Percentiles rank a stretch among this genome's conserved stretches.
These are phyloP conservation scores for Royoungia palumana DNA, from an alignment of 768 basidiomycete species.

Conservation along the genomic window DNA sequence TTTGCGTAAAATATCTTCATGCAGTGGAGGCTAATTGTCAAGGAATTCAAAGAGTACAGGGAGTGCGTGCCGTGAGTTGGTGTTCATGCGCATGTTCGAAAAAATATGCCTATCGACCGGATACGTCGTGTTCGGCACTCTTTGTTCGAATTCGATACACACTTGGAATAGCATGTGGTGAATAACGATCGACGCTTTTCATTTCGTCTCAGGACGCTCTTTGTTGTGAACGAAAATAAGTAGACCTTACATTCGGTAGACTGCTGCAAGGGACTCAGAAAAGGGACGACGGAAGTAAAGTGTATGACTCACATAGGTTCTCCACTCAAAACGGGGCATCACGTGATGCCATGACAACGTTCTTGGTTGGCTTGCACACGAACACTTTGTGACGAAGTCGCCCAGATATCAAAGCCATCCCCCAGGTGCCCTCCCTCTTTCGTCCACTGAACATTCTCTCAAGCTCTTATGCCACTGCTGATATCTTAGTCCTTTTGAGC, in stretches of 20 bases:
- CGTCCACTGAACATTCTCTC: background rate
- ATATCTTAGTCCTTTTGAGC: constrained; percentile 65
- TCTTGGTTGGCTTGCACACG: constrained; percentile 70
- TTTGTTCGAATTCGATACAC: no score
- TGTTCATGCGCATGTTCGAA: constrained; percentile 74
- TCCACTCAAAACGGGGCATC: no score
- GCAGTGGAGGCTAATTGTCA: no score
- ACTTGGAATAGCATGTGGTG: constrained; percentile 40
- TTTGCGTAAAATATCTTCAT: no score
- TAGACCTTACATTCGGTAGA: constrained; percentile 44
- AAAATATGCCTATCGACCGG: constrained; percentile 53
- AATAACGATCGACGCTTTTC: constrained; percentile 43
- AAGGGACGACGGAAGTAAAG: no score
- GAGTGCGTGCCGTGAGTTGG: constrained; percentile 47
- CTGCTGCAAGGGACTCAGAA: no score
- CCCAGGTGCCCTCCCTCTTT: constrained; percentile 48
- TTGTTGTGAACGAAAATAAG: background rate
- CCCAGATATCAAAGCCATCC: constrained; percentile 53
- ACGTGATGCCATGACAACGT: no score
- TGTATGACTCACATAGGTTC: no score
- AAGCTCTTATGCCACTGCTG: constrained; percentile 55
- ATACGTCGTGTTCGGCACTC: no score
- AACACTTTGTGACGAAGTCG: no score
- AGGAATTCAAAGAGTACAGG: background rate
- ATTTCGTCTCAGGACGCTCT: background rate